phyloP scores from a whole-genome alignment of 495 filamentous ascomycete genomes.

The Tuber aestivum region DNA sequence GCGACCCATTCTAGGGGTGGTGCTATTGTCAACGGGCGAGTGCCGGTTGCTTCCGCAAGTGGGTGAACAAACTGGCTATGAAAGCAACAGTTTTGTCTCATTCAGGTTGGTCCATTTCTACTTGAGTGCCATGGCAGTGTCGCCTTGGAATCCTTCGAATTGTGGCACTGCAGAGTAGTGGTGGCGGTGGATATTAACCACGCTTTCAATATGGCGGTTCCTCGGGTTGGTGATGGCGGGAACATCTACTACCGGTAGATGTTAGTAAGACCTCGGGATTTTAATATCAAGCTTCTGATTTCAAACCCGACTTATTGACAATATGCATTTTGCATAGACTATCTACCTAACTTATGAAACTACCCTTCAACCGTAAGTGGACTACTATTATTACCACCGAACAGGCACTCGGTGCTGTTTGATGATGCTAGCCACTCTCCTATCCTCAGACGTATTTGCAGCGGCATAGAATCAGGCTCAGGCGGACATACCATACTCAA shows the following conservation, averaged over 20 bases:
- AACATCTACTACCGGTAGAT: background rate
- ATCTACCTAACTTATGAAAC: background rate
- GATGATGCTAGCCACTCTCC: background rate
- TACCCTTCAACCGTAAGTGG: background rate
- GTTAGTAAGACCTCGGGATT: background rate
- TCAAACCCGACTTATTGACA: background rate
- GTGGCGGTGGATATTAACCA: background rate
- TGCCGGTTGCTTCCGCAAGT: background rate
- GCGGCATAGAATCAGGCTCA: background rate
- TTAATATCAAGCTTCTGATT: background rate
- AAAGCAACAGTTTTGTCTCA: background rate
- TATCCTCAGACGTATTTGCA: background rate
- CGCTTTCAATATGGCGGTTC: background rate
- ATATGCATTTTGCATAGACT: background rate
- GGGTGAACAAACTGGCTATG: background rate
- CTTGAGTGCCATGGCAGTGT: background rate
- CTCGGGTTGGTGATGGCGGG: background rate
- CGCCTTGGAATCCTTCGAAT: background rate
- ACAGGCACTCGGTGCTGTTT: background rate
- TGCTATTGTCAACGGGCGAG: background rate
- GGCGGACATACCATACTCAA: background rate
- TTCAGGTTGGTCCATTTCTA: background rate
- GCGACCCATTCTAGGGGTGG: no score
- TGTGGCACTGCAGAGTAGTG: background rate
- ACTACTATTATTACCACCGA: background rate